Evolutionary conservation across 129 eudicot species (phyloP), one percentile per base, ranked within the genome.

Genomic region (Pseudognaphalium luteoalbum): DNA sequence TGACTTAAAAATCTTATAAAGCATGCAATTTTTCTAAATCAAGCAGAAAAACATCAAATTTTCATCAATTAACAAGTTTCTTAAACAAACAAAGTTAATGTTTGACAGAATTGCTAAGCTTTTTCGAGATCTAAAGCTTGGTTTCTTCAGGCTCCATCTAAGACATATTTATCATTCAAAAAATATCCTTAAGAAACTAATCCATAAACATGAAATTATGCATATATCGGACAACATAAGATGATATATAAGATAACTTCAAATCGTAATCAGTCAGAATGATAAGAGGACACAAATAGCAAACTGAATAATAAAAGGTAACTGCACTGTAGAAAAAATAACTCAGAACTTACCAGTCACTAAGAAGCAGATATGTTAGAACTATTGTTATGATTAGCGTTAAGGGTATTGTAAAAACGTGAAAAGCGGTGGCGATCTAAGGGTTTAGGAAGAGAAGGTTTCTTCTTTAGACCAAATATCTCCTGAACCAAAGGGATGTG

Each of bases 401-500:
- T 72, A 4, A 82, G 77, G 30, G 75, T 66, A 70, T 83, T 87
- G 85, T 92, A 92, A 47, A 84, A 82, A 54, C 73, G 81, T 42
- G 96, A 82, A 21, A 85, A 71, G 0, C 89, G 81, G 34, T 87
- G 70, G 34, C 85, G 84, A 68, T 71, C 73, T 21, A 81, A 72
- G 68, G 96, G 96, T 70, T 84, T 88, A 16, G 91, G 91, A 71
- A 86, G 84, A 42, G 76, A 29, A 17, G 81, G 39, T 77, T 90
- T 92, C 71, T 89, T 89, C 68, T 85, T 85, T 47, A 92, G 85
- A 61, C 96, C 92, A 56, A 89, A 92, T 33, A 92, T 87, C 78
- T 92, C 97, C 59, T 87, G 97, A n/a, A 92, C 93, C 78, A 92
- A 74, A 76, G 97, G 97, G 14, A 92, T 87, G 79, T 92, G 96